Base-by-base conservation (phyloP, 2,329 filamentous ascomycete genomes). In the Rachicladosporium sp. region DNA sequence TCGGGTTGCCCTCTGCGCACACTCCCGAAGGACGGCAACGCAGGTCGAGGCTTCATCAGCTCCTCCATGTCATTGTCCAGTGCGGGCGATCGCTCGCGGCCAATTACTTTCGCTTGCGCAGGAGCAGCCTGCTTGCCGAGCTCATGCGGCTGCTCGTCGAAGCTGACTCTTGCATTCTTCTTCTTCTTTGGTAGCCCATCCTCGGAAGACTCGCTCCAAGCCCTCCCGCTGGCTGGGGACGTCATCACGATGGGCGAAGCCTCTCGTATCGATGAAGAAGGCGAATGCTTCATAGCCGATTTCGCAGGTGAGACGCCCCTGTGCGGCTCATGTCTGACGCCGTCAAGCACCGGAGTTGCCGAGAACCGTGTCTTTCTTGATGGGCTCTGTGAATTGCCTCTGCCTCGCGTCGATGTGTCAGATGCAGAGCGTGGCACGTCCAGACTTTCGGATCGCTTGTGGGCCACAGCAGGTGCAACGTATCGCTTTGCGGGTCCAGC, bases 231-330 rank as follows among this genome's bases (percentile, higher is more conserved):
- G 63, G 35, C 70, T 63, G 35, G 76, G 68, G 40, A 76, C 70
- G 29, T 65, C 50, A 46, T 19, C 15, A 19, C 69, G 64, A 51
- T 71, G 52, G 41, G 67, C 11, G 66, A 69, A 30, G 47, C 55
- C 7, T 56, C 59, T 11, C 66, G 56, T 8, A 64, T 46, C 0
- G 65, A 67, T 1, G 71, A 67, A 2, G 76, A 70, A 36, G 74
- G 76, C 1, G 66, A 47, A 23, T 77, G 68, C 55, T 88, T 88
- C 46, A 88, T 54, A 2, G 82, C 82, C 1, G 82, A 85, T 56
- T 89, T 89, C 34, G 77, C 76, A 7, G 83, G 83, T 0, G 82
- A 87, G 9, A 82, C 65, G 4, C 82, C 84, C 35, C 83, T 71
- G 23, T 76, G 67, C 13, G 15, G 15, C 39, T 76, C 71, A 53